These are phyloP conservation scores for Exophiala bonariae DNA, from an alignment of 2,329 filamentous ascomycete genomes.

Conservation along the genomic window DNA sequence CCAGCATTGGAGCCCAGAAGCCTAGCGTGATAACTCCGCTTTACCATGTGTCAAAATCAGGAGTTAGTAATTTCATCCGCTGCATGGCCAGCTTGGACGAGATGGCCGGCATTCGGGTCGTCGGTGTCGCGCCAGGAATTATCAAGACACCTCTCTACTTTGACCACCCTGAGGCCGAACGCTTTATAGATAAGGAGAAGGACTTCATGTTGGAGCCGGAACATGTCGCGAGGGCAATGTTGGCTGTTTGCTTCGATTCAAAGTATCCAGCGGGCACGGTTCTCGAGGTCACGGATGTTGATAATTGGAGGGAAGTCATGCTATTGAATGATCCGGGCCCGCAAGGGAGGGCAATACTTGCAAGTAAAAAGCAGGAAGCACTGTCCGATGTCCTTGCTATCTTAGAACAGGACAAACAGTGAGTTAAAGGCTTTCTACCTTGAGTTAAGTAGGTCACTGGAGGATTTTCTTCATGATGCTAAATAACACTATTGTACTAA, in stretches of 20 bases:
- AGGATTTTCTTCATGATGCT: too few species aligned
- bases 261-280: conserved; percentile 47
- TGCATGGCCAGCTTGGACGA: conserved; percentile 50
- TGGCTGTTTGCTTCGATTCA: conserved; percentile 50
- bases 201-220: conserved; percentile 60
- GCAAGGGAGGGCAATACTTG: conserved; percentile 47
- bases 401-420: conserved; percentile 6
- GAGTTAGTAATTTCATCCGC: conserved; percentile 49
- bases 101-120: conserved; percentile 54
- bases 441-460: too few species aligned
- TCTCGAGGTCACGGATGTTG: conserved; percentile 54
- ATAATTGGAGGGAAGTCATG: conserved; percentile 50
- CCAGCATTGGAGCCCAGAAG: conserved; percentile 47
- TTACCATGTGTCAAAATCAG: conserved; percentile 52
- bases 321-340: conserved; percentile 50
- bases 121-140: conserved; percentile 34
- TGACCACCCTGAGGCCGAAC: conserved; percentile 60
- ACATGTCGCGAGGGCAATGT: conserved; percentile 60
- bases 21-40: conserved; percentile 42
- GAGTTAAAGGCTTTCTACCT: too few species aligned
- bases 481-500: too few species aligned
- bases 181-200: conserved; percentile 44
- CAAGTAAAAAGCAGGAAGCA: conserved; percentile 41
- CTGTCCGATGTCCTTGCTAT: conserved; percentile 42
- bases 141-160: conserved; percentile 64